phyloP scores from a whole-genome alignment of 805 yeast genomes.

The Starmerella ratchasimensis region DNA sequence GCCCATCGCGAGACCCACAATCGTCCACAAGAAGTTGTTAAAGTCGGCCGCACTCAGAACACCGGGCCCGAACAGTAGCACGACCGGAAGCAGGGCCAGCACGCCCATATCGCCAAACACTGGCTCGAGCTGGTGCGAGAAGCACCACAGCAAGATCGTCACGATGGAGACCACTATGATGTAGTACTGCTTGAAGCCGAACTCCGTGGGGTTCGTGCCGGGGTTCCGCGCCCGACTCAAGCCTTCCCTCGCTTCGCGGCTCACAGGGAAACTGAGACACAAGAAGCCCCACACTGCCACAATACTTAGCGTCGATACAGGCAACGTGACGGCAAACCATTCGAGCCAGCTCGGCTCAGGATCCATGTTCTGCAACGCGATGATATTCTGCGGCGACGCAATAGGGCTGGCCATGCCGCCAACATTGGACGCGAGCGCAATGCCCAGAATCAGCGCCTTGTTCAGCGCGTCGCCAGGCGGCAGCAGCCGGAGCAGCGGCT shows the following conservation, averaged over 20 bases:
- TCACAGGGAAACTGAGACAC: slow-evolving; percentile 42
- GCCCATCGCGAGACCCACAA: slow-evolving; percentile 93
- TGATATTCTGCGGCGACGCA: slow-evolving; percentile 90
- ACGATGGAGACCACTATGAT: slow-evolving; percentile 50
- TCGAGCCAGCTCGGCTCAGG: slow-evolving; percentile 80
- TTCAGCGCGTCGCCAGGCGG: slow-evolving; percentile 68
- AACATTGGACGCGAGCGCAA: slow-evolving; percentile 81
- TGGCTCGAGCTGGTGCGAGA: slow-evolving; percentile 58
- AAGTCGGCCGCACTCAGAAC: slow-evolving; percentile 77
- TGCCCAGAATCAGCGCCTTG: slow-evolving; percentile 74
- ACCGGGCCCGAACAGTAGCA: slow-evolving; percentile 89
- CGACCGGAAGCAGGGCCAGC: slow-evolving; percentile 75
- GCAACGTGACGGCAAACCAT: slow-evolving; percentile 83
- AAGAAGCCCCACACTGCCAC: slow-evolving; percentile 61
- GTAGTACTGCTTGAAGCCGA: slow-evolving; percentile 61
- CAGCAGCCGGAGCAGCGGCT: slow-evolving; percentile 72
- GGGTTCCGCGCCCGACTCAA: slow-evolving; percentile 43
- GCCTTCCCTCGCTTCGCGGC: slow-evolving; percentile 36
- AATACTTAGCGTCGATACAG: slow-evolving; percentile 54
- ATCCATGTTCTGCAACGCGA: slow-evolving; percentile 76
- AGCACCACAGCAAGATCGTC: slow-evolving; percentile 83
- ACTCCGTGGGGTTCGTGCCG: slow-evolving; percentile 29
- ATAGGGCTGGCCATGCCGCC: slow-evolving; percentile 98
- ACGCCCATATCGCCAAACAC: slow-evolving; percentile 94
- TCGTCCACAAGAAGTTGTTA: slow-evolving; percentile 93